Conservation (phyloP, 2,329 filamentous ascomycete species). For the Xylaria hypoxylon region DNA sequence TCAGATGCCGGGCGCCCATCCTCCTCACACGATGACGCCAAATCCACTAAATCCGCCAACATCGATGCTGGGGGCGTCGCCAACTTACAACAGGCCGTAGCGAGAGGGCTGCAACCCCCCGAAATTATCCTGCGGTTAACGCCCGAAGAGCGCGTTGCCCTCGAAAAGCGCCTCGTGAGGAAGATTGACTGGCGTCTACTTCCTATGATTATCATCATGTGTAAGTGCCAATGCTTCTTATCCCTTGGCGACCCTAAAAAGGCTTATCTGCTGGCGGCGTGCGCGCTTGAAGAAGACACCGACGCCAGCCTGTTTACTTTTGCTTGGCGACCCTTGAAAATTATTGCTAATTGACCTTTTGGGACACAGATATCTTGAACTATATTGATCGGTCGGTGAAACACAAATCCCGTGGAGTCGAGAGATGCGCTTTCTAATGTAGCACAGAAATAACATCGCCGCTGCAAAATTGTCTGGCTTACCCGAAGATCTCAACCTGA, state of each 20-base stretch:
- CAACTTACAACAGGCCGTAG: constrained; percentile 42
- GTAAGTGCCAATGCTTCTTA: constrained; percentile 37
- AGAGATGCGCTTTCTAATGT: constrained; percentile 28
- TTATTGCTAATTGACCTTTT: constrained; percentile 26
- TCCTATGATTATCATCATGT: constrained; percentile 76
- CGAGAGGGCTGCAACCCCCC: constrained; percentile 48
- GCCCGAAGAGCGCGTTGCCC: constrained; percentile 60
- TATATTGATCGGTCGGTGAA: constrained; percentile 47
- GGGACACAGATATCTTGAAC: constrained; percentile 43
- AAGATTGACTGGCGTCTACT: constrained; percentile 75
- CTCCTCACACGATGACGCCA: constrained; percentile 34
- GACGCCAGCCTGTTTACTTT: not conserved
- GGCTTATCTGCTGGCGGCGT: too few species aligned
- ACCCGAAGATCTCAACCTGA: constrained; percentile 52
- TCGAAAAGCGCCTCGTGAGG: constrained; percentile 68
- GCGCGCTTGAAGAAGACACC: not conserved
- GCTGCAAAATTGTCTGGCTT: constrained; percentile 64
- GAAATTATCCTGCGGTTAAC: constrained; percentile 58
- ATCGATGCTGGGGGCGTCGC: constrained; percentile 37
- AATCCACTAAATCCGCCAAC: constrained; percentile 33
- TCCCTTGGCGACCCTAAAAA: not conserved
- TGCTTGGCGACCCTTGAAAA: not conserved
- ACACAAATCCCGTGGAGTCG: not conserved
- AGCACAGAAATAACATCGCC: constrained; percentile 65
- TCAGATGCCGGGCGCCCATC: constrained; percentile 34